Base-by-base conservation (phyloP, 257 asterid species). In the Ilex asprella region DNA sequence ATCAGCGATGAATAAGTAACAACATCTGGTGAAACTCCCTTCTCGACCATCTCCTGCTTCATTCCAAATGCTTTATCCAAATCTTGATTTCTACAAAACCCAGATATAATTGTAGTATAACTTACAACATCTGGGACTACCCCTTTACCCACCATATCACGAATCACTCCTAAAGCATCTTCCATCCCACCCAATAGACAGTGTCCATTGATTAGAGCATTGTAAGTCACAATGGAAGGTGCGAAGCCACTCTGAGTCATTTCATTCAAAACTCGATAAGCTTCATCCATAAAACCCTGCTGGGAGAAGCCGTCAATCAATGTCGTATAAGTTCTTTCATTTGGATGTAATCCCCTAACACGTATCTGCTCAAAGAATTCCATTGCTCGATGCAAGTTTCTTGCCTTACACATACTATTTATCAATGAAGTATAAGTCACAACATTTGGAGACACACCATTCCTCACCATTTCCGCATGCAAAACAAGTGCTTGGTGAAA, bases 401-500 rank as follows among this genome's bases (percentile, higher is more conserved):
- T 70, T 0, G 82, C 81, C 74, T 81, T 86, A 58, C 96, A 85
- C 89, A 84, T 84, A 55, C 91, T 70, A 74, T 74, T 73, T 4
- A 91, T 91, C 80, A 91, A 77, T 77, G 95, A 76, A 47, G 91
- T 91, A 72, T 90, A 90, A 3, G 95, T 87, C 62, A 91, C 91
- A 35, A 91, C 94, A 76, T 84, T 78, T 6, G 96, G 95, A 55
- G 93, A 81, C 70, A 88, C 61, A 9, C 97, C 96, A 62, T 84
- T 81, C 70, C 95, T 79, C 59, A 85, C 76, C 97, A 91, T 91
- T 70, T 91, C 91, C 2, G 82, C 75, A 56, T 88, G 94, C 61
- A 84, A 69, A 68, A 81, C 85, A 75, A 91, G 97, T 47, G 91
- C 95, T 52, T 84, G 91, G 59, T 88, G 96, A 69, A 91, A 73